Evolutionary conservation across 2,329 filamentous ascomycete genomes (phyloP).

Genomic region (Phyllosticta paracitricarpa): DNA sequence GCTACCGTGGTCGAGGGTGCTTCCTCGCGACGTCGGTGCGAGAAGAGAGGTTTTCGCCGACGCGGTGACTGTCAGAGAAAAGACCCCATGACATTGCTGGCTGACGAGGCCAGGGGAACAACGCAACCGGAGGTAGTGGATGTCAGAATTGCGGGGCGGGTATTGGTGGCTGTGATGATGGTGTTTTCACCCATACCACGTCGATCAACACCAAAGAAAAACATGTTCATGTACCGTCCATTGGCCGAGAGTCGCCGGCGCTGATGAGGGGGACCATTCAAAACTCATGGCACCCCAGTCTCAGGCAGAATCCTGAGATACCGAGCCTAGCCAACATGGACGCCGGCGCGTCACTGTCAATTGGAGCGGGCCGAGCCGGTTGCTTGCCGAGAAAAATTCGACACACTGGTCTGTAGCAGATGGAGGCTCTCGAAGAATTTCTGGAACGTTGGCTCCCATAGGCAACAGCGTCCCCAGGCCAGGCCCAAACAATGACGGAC

Average conservation of each 20-base stretch:
- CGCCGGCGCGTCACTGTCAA: not conserved
- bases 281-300: not conserved
- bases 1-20: not conserved
- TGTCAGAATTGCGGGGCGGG: not conserved
- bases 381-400: not conserved
- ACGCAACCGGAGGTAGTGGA: not conserved
- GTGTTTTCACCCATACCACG: not conserved
- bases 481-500: not conserved
- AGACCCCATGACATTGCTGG: not conserved
- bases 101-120: not conserved
- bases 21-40: not conserved
- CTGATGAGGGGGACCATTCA: not conserved
- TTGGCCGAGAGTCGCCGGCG: not conserved
- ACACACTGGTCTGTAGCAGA: not conserved
- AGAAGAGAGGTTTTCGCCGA: not conserved
- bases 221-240: not conserved
- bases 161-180: not conserved
- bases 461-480: not conserved
- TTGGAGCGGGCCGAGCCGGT: not conserved
- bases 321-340: not conserved
- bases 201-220: not conserved
- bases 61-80: not conserved
- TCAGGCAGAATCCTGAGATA: not conserved
- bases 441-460: not conserved
- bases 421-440: not conserved